Base-by-base conservation (phyloP, 345 rosid species). In the Mangifera indica region DNA sequence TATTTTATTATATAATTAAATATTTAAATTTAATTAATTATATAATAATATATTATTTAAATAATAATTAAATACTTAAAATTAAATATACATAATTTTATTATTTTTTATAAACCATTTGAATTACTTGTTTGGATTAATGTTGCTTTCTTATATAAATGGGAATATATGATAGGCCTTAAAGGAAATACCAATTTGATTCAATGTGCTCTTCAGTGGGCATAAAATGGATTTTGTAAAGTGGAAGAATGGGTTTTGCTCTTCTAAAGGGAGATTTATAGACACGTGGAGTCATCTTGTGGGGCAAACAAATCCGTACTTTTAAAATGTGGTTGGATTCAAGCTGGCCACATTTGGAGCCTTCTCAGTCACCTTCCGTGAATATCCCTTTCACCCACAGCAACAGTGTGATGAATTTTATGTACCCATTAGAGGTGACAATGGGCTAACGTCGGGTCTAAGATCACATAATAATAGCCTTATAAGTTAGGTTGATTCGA, bases 261-360 rank as follows among this genome's bases (percentile, higher is more conserved):
- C n/a, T n/a, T 61, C 12, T 18, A 34, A 37, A 42, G 13, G 15
- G 20, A 24, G 56, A 45, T 44, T 29, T 10, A 70, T 45, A 14
- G 25, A 7, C n/a, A 10, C 29, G 18, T 13, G 57, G 6, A 10
- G 17, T 20, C 2, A 10, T 59, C 24, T 21, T 21, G 46, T 34
- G 53, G 69, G 75, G 62, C 34, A 67, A 12, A 76, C 22, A 46
- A 20, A 29, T 72, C 82, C 80, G 72, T 57, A 69, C 10, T 70
- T 60, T 69, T 46, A 60, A 66, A 60, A 54, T 40, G 73, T 7
- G 12, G 75, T 72, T 72, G 60, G 70, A 66, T 18, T 59, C 34
- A 34, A 45, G 65, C 71, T 56, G 56, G 37, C 65, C 65, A 29
- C 0, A 53, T 37, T 73, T 73, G 70, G 81, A 64, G 32, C 57